Conservation (phyloP, 2,329 filamentous ascomycete genomes). For the Scedosporium aurantiacum region DNA sequence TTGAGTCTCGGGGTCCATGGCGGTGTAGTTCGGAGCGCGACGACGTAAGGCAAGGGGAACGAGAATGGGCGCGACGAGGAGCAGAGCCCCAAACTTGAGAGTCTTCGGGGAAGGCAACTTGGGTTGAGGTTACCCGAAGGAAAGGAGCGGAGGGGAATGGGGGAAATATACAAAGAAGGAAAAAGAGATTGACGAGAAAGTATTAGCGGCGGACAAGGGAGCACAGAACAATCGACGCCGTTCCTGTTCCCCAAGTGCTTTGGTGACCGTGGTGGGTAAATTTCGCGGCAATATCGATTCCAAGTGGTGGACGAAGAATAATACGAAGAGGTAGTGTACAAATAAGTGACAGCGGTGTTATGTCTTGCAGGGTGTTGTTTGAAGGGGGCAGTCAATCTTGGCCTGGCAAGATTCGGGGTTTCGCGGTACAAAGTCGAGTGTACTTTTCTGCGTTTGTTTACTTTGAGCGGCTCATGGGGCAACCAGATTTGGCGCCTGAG, state of each 20-base stretch:
- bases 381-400: not conserved
- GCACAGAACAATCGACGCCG: not conserved
- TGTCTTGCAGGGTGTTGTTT: not conserved
- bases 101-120: constrained; percentile 1
- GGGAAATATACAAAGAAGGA: not conserved
- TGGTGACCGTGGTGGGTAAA: not conserved
- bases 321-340: no score
- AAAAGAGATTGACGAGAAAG: not conserved
- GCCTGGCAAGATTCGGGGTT: no score
- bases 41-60: constrained; percentile 14
- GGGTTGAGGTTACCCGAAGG: not conserved
- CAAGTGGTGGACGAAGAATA: no score
- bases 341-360: no score
- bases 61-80: constrained; percentile 23
- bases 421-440: not conserved
- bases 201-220: not conserved
- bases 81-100: constrained; percentile 21
- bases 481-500: not conserved
- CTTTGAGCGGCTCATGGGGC: not conserved
- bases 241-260: not conserved
- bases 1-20: constrained; percentile 23
- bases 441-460: not conserved
- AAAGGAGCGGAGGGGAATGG: not conserved
- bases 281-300: not conserved
- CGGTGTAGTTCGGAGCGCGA: constrained; percentile 14